phyloP scores from a whole-genome alignment of 495 filamentous ascomycete genomes.

The Jackrogersella multiformis region DNA sequence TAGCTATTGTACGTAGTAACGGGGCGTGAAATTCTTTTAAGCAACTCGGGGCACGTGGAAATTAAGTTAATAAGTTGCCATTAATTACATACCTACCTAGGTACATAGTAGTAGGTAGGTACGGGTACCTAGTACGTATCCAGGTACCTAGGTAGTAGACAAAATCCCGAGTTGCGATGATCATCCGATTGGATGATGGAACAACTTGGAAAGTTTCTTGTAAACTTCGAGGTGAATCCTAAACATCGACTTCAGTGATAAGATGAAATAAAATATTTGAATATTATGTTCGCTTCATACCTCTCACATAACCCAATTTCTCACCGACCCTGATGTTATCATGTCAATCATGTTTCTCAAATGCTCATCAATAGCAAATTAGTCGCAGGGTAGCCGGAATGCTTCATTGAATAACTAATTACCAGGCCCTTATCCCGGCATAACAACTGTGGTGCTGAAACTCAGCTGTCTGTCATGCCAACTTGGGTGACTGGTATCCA shows the following conservation, averaged over 20 bases:
- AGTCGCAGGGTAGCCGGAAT: constrained; percentile 16
- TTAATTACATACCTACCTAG: no score
- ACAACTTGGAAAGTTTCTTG: neutral
- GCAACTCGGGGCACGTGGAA: constrained; percentile 5
- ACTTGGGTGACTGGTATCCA: constrained; percentile 8
- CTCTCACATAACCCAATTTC: neutral
- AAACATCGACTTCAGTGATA: neutral
- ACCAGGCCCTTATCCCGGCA: constrained; percentile 13
- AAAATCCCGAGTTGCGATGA: neutral
- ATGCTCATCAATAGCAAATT: neutral
- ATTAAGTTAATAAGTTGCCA: neutral
- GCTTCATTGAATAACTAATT: constrained; percentile 34
- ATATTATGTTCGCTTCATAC: neutral
- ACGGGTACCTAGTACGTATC: no score
- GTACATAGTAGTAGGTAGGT: no score
- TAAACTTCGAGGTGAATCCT: neutral
- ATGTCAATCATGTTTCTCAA: neutral
- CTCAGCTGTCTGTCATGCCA: constrained; percentile 32
- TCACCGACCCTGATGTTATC: neutral
- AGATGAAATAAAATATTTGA: neutral
- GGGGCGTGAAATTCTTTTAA: neutral
- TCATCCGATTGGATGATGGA: constrained; percentile 3
- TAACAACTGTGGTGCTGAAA: constrained; percentile 16
- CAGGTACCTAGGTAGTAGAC: no score
- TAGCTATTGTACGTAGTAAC: no score